A percentile compares a stretch with the other conserved stretches of the same genome.
Evolutionary conservation across 257 asterid species (phyloP).

Genomic region (Solanum chaucha): DNA sequence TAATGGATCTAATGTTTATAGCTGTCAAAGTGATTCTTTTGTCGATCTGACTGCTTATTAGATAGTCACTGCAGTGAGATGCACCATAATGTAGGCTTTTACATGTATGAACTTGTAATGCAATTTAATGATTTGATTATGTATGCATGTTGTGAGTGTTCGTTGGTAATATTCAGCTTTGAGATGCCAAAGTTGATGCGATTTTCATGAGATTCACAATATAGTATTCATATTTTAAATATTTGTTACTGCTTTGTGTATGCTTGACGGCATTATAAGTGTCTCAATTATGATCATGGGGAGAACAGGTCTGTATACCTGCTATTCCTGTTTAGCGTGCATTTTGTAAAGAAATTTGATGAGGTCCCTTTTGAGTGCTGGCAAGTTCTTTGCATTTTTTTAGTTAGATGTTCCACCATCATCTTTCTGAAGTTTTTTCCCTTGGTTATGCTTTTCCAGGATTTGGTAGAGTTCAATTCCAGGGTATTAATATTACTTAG

Average conservation of each 20-base stretch:
- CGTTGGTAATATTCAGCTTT: not conserved
- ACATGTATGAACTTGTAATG: not conserved
- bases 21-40: not conserved
- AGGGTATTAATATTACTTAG: slow-evolving; percentile 39
- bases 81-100: not conserved
- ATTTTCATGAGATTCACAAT: not conserved
- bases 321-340: not conserved
- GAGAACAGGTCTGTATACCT: not conserved
- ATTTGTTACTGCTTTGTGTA: not conserved
- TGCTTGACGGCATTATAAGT: not conserved
- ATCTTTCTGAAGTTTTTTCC: not conserved
- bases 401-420: not conserved
- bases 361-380: not conserved
- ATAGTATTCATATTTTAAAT: not conserved
- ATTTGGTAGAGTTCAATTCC: slow-evolving; percentile 28
- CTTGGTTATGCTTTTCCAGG: slow-evolving; percentile 30
- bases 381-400: not conserved
- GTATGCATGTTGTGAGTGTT: not conserved
- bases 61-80: not conserved
- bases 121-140: not conserved
- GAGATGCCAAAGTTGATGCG: not conserved
- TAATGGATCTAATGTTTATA: not conserved
- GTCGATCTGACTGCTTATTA: not conserved
- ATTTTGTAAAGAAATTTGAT: not conserved
- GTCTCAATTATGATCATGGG: not conserved